Percentiles rank a stretch among this genome's conserved stretches.
Conservation (phyloP, 164 flowering plant species). For the Magnolia sinica region DNA sequence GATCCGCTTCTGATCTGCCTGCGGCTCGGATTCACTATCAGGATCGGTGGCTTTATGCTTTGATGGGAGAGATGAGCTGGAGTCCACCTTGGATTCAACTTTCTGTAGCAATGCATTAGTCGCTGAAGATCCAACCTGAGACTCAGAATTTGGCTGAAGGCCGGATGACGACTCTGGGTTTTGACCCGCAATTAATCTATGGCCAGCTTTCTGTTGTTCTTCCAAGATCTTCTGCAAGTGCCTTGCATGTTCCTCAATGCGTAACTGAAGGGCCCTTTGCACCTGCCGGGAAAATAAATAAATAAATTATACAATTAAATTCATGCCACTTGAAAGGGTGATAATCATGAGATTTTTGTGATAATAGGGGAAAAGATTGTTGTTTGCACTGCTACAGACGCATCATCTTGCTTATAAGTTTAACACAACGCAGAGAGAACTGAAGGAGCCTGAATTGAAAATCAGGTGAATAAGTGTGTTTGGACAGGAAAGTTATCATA, state of each 20-base stretch:
- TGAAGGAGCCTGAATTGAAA: no score
- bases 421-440: no score
- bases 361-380: no score
- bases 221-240: slow-evolving; percentile 55
- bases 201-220: slow-evolving; percentile 52
- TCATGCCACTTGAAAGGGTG: neutral
- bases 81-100: slow-evolving; percentile 28
- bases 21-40: slow-evolving; percentile 15
- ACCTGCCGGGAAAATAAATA: slow-evolving; percentile 28
- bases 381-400: no score
- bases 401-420: no score
- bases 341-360: no score
- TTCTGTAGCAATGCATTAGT: slow-evolving; percentile 14
- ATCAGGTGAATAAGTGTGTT: no score
- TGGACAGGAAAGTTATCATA: no score
- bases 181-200: slow-evolving; percentile 19
- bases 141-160: slow-evolving; percentile 18
- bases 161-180: slow-evolving; percentile 18
- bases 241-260: slow-evolving; percentile 64
- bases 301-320: neutral
- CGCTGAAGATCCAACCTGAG: slow-evolving; percentile 19
- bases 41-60: slow-evolving; percentile 23
- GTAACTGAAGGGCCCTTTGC: slow-evolving; percentile 54
- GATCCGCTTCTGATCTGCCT: slow-evolving; percentile 21
- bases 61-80: slow-evolving; percentile 21